These are phyloP conservation scores for Colletotrichum sp. DNA, from an alignment of 2,329 filamentous ascomycete genomes.

Conservation along the genomic window DNA sequence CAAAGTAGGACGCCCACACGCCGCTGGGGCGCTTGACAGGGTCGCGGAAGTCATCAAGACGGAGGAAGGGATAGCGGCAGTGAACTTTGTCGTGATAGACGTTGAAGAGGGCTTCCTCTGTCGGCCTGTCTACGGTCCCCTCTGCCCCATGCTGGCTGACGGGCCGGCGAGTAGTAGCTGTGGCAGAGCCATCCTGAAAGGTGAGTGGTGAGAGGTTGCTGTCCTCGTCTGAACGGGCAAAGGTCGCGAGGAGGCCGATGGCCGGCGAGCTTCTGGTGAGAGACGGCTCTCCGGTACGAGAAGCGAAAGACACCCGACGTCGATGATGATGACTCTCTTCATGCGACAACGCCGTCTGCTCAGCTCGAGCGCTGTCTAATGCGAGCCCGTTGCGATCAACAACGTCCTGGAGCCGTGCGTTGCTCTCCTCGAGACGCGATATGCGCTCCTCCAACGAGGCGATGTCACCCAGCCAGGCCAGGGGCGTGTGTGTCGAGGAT, in stretches of 20 bases:
- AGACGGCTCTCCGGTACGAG: not conserved
- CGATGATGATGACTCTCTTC: not conserved
- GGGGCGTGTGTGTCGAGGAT: not conserved
- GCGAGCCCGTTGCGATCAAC: not conserved
- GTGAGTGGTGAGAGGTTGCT: not conserved
- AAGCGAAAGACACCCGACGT: not conserved
- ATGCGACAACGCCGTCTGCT: not conserved
- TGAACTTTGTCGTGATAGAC: slow-evolving; percentile 31
- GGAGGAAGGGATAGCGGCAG: slow-evolving; percentile 29
- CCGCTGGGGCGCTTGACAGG: not conserved
- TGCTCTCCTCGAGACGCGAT: not conserved
- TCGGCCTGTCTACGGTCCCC: not conserved
- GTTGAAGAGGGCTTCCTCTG: slow-evolving; percentile 26
- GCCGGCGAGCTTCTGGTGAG: not conserved
- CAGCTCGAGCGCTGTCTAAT: not conserved
- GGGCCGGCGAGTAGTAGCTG: not conserved
- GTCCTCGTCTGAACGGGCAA: not conserved
- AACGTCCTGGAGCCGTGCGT: not conserved
- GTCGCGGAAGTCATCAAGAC: slow-evolving; percentile 22
- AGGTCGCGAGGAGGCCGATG: not conserved
- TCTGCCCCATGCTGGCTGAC: not conserved
- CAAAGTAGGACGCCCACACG: slow-evolving; percentile 30
- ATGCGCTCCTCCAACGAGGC: not conserved
- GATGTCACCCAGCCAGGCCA: not conserved
- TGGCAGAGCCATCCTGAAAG: not conserved